Base-by-base conservation (phyloP, 331 rosid species). In the Pyracantha coccinea region DNA sequence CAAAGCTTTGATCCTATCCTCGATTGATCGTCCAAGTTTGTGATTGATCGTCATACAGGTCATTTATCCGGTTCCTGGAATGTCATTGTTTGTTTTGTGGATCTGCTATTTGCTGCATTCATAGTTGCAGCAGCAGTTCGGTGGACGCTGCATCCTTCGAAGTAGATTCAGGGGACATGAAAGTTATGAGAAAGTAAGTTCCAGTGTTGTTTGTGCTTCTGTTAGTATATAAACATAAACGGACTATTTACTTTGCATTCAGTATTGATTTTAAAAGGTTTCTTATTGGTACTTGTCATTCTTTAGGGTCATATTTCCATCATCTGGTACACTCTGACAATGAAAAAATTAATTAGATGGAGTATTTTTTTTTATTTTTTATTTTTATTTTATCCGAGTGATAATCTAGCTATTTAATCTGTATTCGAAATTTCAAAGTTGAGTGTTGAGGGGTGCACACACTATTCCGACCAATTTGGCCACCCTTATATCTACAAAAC, bases 61-160 rank as follows among this genome's bases (percentile, higher is more conserved):
- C 77, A 75, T 41, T 88, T 75, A 82, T 85, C 89, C 20, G 75
- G 79, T 53, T 64, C 76, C 66, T 83, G 82, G 90, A 85, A 85
- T 53, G 76, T 83, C 66, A 81, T 52, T 29, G 79, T 88, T 38
- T 74, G 83, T 54, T 66, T 79, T 64, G 85, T 80, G 24, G 76
- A 79, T 76, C 17, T 75, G 31, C 4, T 82, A 3, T 75, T 88
- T 79, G 85, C 88, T 24, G 10, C 73, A 50, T 29, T 82, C 20
- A 73, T 86, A 29, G 83, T 78, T 86, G 77, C 92, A 82, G 85
- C 90, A 86, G 70, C 44, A 38, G 59, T 75, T 81, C 76, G 83
- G 88, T 35, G 76, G 87, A 53, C 73, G 68, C 12, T 82, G 20
- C 73, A 24, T 88, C 75, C 67, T 80, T 29, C 85, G 81, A 80